Conservation (phyloP, 441 rosid species). For the Pelargonium australe region DNA sequence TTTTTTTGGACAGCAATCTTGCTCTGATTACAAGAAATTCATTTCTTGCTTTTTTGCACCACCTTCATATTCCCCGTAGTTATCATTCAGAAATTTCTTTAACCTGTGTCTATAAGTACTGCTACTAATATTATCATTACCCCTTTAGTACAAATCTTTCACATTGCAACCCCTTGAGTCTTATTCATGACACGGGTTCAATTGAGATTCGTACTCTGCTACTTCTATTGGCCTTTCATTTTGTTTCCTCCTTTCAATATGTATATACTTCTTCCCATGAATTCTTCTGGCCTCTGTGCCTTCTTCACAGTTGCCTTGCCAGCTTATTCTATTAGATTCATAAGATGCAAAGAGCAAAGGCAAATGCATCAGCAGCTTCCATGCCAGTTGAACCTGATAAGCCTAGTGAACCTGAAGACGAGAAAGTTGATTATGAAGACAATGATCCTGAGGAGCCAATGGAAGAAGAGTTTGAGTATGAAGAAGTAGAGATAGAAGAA, state of each 20-base stretch:
- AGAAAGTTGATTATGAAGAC: constrained; percentile 75
- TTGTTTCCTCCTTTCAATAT: constrained; percentile 69
- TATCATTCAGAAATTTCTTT: constrained; percentile 25
- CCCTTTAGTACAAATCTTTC: constrained; percentile 27
- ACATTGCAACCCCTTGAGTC: constrained; percentile 37
- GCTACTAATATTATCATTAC: constrained; percentile 24
- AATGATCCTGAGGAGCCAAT: constrained; percentile 61
- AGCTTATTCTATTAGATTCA: constrained; percentile 69
- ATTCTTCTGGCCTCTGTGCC: constrained; percentile 87
- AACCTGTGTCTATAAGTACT: constrained; percentile 27
- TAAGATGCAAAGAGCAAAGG: constrained; percentile 79
- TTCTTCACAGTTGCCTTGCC: constrained; percentile 81
- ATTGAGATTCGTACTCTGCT: constrained; percentile 56
- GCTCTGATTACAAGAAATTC: constrained; percentile 33
- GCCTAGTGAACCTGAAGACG: constrained; percentile 22
- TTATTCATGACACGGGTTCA: constrained; percentile 52
- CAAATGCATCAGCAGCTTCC: constrained; percentile 40
- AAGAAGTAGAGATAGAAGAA: constrained; percentile 44
- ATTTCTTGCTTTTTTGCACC: constrained; percentile 33
- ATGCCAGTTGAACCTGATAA: constrained; percentile 31
- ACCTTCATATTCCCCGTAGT: constrained; percentile 31
- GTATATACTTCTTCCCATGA: constrained; percentile 67
- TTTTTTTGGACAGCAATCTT: constrained; percentile 27
- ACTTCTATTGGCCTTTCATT: constrained; percentile 79
- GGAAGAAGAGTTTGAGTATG: constrained; percentile 77